Evolutionary conservation across 768 basidiomycete species (phyloP), one percentile per base, ranked within the genome.

Genomic region (Collybiopsis confluens): DNA sequence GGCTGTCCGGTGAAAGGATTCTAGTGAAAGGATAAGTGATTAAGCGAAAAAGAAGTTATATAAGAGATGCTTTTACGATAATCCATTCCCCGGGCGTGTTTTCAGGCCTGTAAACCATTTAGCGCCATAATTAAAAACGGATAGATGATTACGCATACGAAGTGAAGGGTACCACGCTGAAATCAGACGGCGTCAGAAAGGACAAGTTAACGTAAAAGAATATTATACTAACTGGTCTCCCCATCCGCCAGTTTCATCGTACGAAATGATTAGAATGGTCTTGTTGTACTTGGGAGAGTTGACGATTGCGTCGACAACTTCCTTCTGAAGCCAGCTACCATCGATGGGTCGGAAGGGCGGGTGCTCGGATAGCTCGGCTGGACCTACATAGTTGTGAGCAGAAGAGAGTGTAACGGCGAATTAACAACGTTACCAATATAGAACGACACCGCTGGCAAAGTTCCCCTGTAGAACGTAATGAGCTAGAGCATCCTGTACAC

Each of bases 341-440:
- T 52, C 50, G 11, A 26, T 37, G 10, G 50, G 50, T 10, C 23
- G 50, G 24, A 41, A 27, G n/a, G 36, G 36, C 33, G 26, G 48
- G 36, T 54, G 54, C 24, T 54, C 54, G 11, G 54, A 47, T 18
- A 54, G 35, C 40, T 54, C 54, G n/a, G 38, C 54, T 11, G 52
- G 52, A 18, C 52, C 52, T 53, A 35, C 35, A 13, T 16, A 4
- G 20, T 8, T 15, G 18, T 3, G 3, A 36, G 18, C 4, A 11
- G 9, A 24, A n/a, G 30, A 27, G 24, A 43, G 15, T 27, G 21
- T 27, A n/a, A 16, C 13, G 33, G 50, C 9, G 23, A 42, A 37
- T 30, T 21, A 24, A 21, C 23, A 36, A 30, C 4, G 16, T 45
- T 24, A 53, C 52, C 52, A 26, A 53, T 53, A 27, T 53, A 53